A percentile compares a stretch with the other conserved stretches of the same genome.
phyloP scores from a whole-genome alignment of 805 yeast genomes.

The Wickerhamiella hasegawae region DNA sequence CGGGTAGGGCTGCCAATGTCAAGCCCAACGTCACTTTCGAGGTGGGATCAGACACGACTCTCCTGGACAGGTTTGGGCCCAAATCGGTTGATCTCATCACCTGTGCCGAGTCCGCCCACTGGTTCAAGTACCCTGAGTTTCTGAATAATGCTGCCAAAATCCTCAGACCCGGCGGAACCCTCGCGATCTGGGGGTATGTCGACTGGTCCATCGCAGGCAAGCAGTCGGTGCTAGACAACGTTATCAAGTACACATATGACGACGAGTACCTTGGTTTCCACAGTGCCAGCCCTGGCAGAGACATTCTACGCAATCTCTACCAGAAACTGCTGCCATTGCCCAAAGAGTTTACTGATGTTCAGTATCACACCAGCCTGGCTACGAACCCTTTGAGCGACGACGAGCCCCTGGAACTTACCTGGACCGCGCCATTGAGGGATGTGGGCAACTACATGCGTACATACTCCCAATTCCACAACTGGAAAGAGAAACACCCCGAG shows the following conservation, averaged over 20 bases:
- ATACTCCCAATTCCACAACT: constrained; percentile 52
- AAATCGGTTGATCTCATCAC: constrained; percentile 48
- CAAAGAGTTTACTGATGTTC: constrained; percentile 27
- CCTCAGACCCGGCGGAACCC: constrained; percentile 45
- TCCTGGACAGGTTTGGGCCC: constrained; percentile 10
- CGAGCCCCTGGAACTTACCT: constrained; percentile 13
- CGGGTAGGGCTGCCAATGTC: constrained; percentile 21
- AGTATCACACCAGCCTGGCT: constrained; percentile 16
- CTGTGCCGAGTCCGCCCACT: constrained; percentile 72
- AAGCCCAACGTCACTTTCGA: constrained; percentile 5
- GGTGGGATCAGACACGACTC: constrained; percentile 16
- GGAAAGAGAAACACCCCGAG: constrained; percentile 32
- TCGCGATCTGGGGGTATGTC: constrained; percentile 68
- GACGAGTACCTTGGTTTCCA: constrained; percentile 27
- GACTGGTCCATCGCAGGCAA: constrained; percentile 44
- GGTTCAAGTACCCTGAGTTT: constrained; percentile 50
- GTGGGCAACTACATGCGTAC: constrained; percentile 43
- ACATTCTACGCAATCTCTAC: constrained; percentile 31
- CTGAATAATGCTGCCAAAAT: constrained; percentile 34
- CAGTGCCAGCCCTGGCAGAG: constrained; percentile 76
- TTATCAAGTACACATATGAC: constrained; percentile 35
- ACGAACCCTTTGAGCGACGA: constrained; percentile 11
- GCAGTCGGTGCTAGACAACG: constrained; percentile 38
- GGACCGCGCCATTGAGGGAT: constrained; percentile 25
- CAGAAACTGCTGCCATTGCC: constrained; percentile 30